Evolutionary conservation across 2,329 filamentous ascomycete genomes (phyloP).

Genomic region (Orbilia blumenaviensis): DNA sequence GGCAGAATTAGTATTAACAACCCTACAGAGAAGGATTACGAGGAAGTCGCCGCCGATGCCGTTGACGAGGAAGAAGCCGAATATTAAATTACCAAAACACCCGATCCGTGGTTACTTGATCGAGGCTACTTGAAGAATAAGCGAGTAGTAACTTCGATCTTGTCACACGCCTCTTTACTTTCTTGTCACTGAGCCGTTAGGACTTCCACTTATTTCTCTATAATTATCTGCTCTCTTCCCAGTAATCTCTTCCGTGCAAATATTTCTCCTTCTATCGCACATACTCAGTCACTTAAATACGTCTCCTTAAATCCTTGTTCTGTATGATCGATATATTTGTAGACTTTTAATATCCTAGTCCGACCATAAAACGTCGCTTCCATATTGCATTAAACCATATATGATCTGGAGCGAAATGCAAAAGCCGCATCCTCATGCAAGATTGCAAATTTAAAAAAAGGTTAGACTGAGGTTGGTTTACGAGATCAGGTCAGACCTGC

Average conservation of each 20-base stretch:
- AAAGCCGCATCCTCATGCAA: background rate
- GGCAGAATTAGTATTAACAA: constrained; percentile 9
- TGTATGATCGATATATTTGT: background rate
- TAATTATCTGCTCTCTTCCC: background rate
- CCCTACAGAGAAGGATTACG: constrained; percentile 75
- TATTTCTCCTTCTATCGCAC: background rate
- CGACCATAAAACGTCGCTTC: background rate
- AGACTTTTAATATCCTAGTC: background rate
- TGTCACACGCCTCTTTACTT: background rate
- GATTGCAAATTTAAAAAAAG: background rate
- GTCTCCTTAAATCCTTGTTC: background rate
- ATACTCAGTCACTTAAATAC: background rate
- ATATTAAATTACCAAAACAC: constrained; percentile 21
- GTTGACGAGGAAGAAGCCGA: constrained; percentile 70
- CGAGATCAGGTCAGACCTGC: too few relatives aligned
- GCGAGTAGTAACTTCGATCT: background rate
- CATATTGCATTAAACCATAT: too few relatives aligned
- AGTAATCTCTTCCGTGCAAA: constrained; percentile 8
- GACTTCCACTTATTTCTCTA: background rate
- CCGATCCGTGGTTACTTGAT: background rate
- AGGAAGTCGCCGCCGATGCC: constrained; percentile 79
- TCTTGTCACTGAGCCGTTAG: background rate
- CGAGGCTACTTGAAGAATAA: background rate
- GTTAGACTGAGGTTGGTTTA: too few relatives aligned
- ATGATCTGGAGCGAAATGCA: background rate